These are phyloP conservation scores for Arthrinium phaeospermum DNA, from an alignment of 2,329 filamentous ascomycete species.

Conservation along the genomic window DNA sequence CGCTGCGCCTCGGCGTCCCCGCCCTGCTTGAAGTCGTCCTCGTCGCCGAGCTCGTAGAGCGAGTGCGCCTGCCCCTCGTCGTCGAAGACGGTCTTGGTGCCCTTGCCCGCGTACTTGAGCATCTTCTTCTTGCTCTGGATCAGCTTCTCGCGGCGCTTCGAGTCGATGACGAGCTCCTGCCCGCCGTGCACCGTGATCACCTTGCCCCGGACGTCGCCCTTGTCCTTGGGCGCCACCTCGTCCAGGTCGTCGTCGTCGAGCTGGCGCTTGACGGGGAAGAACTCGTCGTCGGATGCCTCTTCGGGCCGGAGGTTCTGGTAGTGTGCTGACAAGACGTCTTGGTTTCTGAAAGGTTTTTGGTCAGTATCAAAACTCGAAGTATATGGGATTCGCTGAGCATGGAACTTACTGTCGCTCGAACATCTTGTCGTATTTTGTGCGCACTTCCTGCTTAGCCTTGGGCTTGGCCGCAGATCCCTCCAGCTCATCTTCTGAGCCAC, in stretches of 20 bases:
- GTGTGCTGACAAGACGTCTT: conserved; percentile 92
- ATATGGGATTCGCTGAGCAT: neutral
- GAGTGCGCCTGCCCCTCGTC: conserved; percentile 87
- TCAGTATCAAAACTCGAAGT: neutral
- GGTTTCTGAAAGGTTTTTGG: conserved; percentile 65
- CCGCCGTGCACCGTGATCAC: conserved; percentile 71
- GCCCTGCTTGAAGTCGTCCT: conserved; percentile 76
- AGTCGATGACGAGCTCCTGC: conserved; percentile 84
- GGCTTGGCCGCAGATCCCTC: conserved; percentile 61
- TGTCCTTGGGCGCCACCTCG: conserved; percentile 49
- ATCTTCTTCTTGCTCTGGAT: conserved; percentile 94
- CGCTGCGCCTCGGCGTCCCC: conserved; percentile 80
- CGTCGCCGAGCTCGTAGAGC: conserved; percentile 86
- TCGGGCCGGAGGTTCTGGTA: conserved; percentile 84
- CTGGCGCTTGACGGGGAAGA: conserved; percentile 88
- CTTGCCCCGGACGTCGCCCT: conserved; percentile 52
- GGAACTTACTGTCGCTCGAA: conserved; percentile 69
- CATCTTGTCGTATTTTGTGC: conserved; percentile 98
- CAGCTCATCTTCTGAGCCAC: conserved; percentile 61
- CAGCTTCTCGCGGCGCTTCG: conserved; percentile 94
- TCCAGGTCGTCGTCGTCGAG: conserved; percentile 72
- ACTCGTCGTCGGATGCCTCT: conserved; percentile 72
- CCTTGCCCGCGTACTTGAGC: conserved; percentile 86
- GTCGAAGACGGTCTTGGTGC: conserved; percentile 87
- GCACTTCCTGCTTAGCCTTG: conserved; percentile 73